phyloP scores from a whole-genome alignment of 257 asterid species.

The Scutellaria barbata region DNA sequence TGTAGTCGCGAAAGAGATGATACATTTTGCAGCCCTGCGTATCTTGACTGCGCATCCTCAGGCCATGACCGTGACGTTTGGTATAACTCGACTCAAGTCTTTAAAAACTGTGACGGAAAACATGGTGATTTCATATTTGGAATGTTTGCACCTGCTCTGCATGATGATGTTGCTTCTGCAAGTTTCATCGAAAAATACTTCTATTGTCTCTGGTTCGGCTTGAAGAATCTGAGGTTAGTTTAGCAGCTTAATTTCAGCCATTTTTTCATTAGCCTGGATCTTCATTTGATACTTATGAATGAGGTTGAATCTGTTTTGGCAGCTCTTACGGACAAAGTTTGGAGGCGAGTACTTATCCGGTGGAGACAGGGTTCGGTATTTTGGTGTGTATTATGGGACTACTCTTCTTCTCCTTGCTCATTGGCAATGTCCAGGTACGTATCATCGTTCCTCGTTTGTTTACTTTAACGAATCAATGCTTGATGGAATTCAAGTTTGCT shows the following conservation, averaged over 20 bases:
- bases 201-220: slow-evolving; percentile 91
- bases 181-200: slow-evolving; percentile 59
- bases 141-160: slow-evolving; percentile 62
- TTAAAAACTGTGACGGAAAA: slow-evolving; percentile 47
- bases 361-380: slow-evolving; percentile 64
- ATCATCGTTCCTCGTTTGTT: too few relatives aligned
- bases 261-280: too few relatives aligned
- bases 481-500: too few relatives aligned
- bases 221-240: slow-evolving; percentile 67
- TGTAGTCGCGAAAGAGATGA: slow-evolving; percentile 48
- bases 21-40: slow-evolving; percentile 40
- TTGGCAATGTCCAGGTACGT: slow-evolving; percentile 88
- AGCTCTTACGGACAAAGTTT: slow-evolving; percentile 86
- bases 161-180: slow-evolving; percentile 62
- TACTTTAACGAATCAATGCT: too few relatives aligned
- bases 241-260: too few relatives aligned
- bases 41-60: slow-evolving; percentile 55
- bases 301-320: slow-evolving; percentile 27
- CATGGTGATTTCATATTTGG: slow-evolving; percentile 57
- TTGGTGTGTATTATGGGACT: slow-evolving; percentile 80
- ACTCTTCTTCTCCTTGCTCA: slow-evolving; percentile 78
- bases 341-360: slow-evolving; percentile 54
- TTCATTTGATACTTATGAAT: slow-evolving; percentile 7
- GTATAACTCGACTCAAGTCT: slow-evolving; percentile 54
- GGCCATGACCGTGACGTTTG: slow-evolving; percentile 44